These are phyloP conservation scores for Xylariomycetidae sp. DNA, from an alignment of 2,329 filamentous ascomycete species.

Conservation along the genomic window DNA sequence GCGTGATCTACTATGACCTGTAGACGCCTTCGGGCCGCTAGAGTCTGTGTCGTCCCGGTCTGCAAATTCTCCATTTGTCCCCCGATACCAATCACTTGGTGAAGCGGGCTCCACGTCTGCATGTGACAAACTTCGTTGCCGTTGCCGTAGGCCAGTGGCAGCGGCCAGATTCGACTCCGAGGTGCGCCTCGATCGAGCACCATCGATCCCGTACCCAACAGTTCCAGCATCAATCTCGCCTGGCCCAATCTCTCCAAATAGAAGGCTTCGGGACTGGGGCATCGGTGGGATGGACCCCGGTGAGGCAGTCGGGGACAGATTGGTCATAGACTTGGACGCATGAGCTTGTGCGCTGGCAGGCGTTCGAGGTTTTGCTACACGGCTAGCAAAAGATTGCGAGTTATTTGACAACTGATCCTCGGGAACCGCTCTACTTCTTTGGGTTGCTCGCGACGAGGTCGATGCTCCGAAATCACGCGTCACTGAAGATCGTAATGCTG, in stretches of 20 bases:
- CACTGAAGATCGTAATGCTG: conserved; percentile 34
- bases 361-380: conserved; percentile 49
- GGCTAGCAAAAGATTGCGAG: conserved; percentile 55
- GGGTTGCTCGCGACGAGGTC: conserved; percentile 31
- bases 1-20: conserved; percentile 46
- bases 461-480: conserved; percentile 26
- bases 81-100: conserved; percentile 48
- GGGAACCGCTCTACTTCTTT: conserved; percentile 42
- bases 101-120: conserved; percentile 56
- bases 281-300: conserved; percentile 19
- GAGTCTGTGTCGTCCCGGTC: conserved; percentile 11
- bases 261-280: conserved; percentile 43
- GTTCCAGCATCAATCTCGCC: conserved; percentile 48
- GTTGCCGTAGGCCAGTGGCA: conserved; percentile 36
- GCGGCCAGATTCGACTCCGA: conserved; percentile 67
- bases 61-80: conserved; percentile 13
- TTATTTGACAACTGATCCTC: conserved; percentile 51
- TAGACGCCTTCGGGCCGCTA: conserved; percentile 27
- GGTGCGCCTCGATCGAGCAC: conserved; percentile 52
- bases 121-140: conserved; percentile 53
- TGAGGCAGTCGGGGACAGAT: conserved; percentile 31
- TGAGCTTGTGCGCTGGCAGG: conserved; percentile 29
- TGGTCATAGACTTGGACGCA: conserved; percentile 40
- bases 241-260: conserved; percentile 73
- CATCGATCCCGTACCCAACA: conserved; percentile 58